phyloP scores from a whole-genome alignment of 2,329 filamentous ascomycete genomes.

The Colletotrichum paranaense region DNA sequence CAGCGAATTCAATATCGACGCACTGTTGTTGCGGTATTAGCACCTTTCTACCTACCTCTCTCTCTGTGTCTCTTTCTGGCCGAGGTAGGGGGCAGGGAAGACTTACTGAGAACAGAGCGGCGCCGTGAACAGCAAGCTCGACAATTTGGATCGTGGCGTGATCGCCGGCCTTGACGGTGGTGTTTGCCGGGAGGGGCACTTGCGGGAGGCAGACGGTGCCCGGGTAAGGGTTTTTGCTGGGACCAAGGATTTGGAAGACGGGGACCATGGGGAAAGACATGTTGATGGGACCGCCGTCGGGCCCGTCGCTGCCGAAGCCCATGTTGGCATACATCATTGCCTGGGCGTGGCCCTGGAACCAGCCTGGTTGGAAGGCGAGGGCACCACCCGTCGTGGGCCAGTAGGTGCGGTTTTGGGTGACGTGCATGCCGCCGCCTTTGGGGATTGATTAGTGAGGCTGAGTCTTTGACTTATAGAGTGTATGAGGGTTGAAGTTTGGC shows the following conservation, averaged over 20 bases:
- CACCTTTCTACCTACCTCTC: background rate
- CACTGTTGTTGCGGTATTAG: conserved; percentile 66
- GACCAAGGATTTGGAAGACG: conserved; percentile 85
- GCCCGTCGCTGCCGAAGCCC: conserved; percentile 79
- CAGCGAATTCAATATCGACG: conserved; percentile 92
- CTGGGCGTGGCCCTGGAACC: conserved; percentile 89
- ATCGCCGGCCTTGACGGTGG: conserved; percentile 81
- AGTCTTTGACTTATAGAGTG: background rate
- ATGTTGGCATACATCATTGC: conserved; percentile 93
- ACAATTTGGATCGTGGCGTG: conserved; percentile 91
- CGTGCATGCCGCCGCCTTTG: conserved; percentile 84
- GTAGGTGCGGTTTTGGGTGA: conserved; percentile 85
- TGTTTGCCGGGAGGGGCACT: conserved; percentile 81
- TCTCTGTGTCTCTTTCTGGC: too few species aligned
- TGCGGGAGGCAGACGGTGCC: conserved; percentile 92
- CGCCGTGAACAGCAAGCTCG: conserved; percentile 85
- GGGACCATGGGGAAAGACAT: conserved; percentile 87
- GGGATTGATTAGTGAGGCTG: conserved; percentile 2
- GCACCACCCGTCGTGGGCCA: conserved; percentile 92
- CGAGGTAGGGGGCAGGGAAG: background rate
- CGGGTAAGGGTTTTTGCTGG: conserved; percentile 84
- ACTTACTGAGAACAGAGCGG: conserved; percentile 82
- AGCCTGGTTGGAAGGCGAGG: conserved; percentile 91
- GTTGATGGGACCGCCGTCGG: conserved; percentile 77
- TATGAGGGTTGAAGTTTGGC: background rate